Base-by-base conservation (phyloP, 1,139 yeast genomes). In the Kurtzmaniella natalensis region DNA sequence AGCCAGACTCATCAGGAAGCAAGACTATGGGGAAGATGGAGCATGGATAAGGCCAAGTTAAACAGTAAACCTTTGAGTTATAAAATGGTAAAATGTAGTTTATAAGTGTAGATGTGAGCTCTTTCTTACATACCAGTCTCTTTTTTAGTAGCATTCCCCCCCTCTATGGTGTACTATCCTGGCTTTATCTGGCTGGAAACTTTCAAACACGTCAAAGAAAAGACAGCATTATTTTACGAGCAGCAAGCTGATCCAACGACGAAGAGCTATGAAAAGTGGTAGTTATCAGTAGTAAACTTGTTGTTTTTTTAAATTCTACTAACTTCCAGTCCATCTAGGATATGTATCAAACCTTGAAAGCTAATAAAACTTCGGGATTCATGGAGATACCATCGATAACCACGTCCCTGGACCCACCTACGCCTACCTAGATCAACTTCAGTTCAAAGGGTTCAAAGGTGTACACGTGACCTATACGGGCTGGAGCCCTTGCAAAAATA, bases 401-500 rank as follows among this genome's bases (percentile, higher is more conserved):
- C 9, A 19, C 9, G 9, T 19, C 21, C 21, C 7, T 19, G 9
- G 7, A 8, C 8, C 6, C 21, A 19, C 21, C 8, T 7, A 19
- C 6, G 6, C 8, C 21, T 19, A 7, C 21, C 8, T 19, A 19
- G 8, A 19, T 7, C 21, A 8, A 8, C 21, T 19, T 6, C 8
- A 19, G 8, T 19, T 19, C 21, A 19, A 19, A 6, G 8, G 8
- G 21, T 7, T 7, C 8, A 19, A 19, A 19, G n/a, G n/a, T n/a
- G n/a, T n/a, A n/a, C n/a, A 26, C 29, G 29, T 26, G 29, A 16
- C 14, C 3, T 7, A 5, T 3, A 3, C 16, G 29, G 29, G 17
- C 29, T 17, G 7, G 21, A 17, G 20, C 29, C 29, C 29, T 26
- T 5, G 7, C 8, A 8, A 11, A 26, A 26, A 23, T 26, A 18